Percentiles rank a stretch among this genome's conserved stretches.
These are phyloP conservation scores for Dendrostoma leiphaemia DNA, from an alignment of 2,329 filamentous ascomycete genomes.

Conservation along the genomic window DNA sequence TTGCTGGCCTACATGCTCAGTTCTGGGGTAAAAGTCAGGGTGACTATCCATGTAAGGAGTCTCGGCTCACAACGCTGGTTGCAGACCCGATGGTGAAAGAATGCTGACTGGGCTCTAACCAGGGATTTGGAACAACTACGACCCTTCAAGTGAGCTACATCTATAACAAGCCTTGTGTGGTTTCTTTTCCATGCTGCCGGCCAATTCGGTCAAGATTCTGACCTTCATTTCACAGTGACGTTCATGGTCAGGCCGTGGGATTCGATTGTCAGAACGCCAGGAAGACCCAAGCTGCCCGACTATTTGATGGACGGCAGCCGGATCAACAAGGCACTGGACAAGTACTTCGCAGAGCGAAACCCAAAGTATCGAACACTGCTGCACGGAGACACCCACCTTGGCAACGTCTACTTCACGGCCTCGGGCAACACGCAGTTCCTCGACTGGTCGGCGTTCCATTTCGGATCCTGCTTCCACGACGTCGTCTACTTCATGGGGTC, in stretches of 20 bases:
- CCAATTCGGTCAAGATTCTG: too few species aligned
- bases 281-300: slow-evolving; percentile 26
- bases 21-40: slow-evolving; percentile 24
- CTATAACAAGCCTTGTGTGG: too few species aligned
- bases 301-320: slow-evolving; percentile 29
- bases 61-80: not conserved
- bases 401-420: slow-evolving; percentile 31
- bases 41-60: slow-evolving; percentile 21
- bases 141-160: too few species aligned
- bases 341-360: slow-evolving; percentile 29
- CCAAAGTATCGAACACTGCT: slow-evolving; percentile 32
- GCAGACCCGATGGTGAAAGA: too few species aligned
- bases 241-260: slow-evolving; percentile 26
- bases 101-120: not conserved
- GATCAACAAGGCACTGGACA: slow-evolving; percentile 29
- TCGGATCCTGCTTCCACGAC: slow-evolving; percentile 36
- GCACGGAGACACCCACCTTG: slow-evolving; percentile 35
- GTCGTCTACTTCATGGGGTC: slow-evolving; percentile 33
- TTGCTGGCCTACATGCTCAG: slow-evolving; percentile 32
- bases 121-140: slow-evolving; percentile 25
- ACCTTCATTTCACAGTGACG: slow-evolving; percentile 24
- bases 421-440: slow-evolving; percentile 29
- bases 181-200: too few species aligned
- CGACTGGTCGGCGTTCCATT: slow-evolving; percentile 35
- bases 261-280: slow-evolving; percentile 22